Conservation (phyloP, 768 basidiomycete species). For the Serendipita vermifera region DNA sequence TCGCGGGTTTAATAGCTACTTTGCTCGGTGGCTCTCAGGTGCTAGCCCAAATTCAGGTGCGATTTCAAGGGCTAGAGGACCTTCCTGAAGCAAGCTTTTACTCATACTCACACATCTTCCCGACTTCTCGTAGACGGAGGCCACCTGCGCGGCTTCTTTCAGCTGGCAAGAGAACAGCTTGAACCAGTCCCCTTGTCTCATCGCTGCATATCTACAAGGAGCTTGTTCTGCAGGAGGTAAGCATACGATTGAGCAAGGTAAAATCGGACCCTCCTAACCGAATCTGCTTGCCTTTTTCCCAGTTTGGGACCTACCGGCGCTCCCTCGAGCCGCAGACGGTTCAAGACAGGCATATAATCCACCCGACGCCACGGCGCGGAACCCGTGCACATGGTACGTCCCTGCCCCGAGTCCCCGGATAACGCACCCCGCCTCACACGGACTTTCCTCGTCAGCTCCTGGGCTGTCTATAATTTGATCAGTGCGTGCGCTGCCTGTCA, state of each 20-base stretch:
- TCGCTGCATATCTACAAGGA: slow-evolving; percentile 10
- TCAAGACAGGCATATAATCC: slow-evolving; percentile 4
- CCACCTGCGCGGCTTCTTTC: slow-evolving; percentile 10
- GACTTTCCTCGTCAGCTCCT: slow-evolving; percentile 9
- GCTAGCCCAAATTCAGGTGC: too few species aligned
- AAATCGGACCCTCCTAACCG: too few species aligned
- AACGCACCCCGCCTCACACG: neutral
- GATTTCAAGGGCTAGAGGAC: too few species aligned
- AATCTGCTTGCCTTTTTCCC: neutral
- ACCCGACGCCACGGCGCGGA: neutral
- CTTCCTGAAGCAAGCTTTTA: too few species aligned
- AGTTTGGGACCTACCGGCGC: slow-evolving; percentile 9
- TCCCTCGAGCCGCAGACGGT: slow-evolving; percentile 8
- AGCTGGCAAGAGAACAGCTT: slow-evolving; percentile 7
- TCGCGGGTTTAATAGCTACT: too few species aligned
- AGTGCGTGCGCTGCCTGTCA: slow-evolving; percentile 12
- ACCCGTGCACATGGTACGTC: neutral
- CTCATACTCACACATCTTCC: too few species aligned
- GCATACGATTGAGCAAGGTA: too few species aligned
- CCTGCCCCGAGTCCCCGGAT: neutral
- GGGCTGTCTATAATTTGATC: slow-evolving; percentile 12
- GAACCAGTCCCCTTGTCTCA: slow-evolving; percentile 10
- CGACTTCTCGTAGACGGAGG: slow-evolving; percentile 10
- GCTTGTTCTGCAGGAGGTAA: slow-evolving; percentile 6
- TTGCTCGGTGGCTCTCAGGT: too few species aligned